Evolutionary conservation across 208 protist species (phyloP), one percentile per base, ranked within the genome.

Genomic region (Trypanosoma theileri): DNA sequence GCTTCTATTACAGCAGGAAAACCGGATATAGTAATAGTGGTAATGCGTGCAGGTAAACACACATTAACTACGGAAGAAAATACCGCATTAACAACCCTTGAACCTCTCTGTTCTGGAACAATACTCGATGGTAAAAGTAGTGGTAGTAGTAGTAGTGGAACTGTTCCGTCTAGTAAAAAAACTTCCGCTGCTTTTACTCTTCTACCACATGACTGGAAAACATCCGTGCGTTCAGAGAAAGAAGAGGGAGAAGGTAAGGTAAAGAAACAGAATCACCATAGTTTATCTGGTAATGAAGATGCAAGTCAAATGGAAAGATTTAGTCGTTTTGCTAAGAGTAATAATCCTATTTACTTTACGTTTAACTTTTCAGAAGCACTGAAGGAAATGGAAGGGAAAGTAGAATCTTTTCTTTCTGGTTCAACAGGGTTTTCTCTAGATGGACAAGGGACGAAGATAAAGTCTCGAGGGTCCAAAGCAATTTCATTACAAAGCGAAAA

Each of bases 311-410:
- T 7, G 19, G 22, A 22, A 14, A 26, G 35, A 45, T 21, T 69
- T 16, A n/a, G 17, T 21, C n/a, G 42, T 8, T 70, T 63, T 62
- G 65, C 65, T 16, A 24, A 10, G 16, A 17, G 0, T 16, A n/a
- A 57, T 28, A 69, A 69, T 50, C 63, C 63, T 28, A 59, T 69
- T 16, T 69, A 69, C 35, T 69, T 51, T 56, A 59, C 45, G 0
- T 3, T 50, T 59, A n/a, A 9, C 22, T 19, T 60, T 24, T 13
- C 42, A 24, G 63, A 69, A 14, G 53, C 63, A 8, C 26, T 69
- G 16, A 7, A 11, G 21, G 54, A 59, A 16, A 35, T 69, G 53
- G 40, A 46, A 35, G 40, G 8, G 41, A 7, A 28, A 17, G 17
- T 69, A 21, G 19, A 60, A 14, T 41, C 44, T 19, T 13, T 26